Evolutionary conservation across 169 alveolate species (phyloP).

Genomic region (Plasmodium relictum): DNA sequence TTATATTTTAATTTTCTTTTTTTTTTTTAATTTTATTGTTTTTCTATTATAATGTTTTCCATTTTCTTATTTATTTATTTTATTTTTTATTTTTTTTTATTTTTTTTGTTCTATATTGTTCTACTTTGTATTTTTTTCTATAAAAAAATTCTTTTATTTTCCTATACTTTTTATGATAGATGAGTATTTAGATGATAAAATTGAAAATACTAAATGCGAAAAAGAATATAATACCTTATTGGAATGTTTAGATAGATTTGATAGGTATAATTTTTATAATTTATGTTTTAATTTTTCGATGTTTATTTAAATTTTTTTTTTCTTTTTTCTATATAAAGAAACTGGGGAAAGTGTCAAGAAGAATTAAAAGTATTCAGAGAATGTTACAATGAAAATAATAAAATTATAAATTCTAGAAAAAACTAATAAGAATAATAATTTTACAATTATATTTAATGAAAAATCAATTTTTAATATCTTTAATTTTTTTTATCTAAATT

Average conservation of each 20-base stretch:
- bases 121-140: too few species aligned
- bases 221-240: slow-evolving; percentile 76
- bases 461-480: background rate
- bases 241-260: slow-evolving; percentile 79
- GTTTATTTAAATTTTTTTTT: background rate
- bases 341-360: slow-evolving; percentile 27
- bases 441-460: background rate
- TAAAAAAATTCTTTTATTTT: too few species aligned
- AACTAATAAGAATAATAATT: background rate
- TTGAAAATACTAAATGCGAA: slow-evolving; percentile 80
- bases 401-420: background rate
- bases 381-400: slow-evolving; percentile 9
- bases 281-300: background rate
- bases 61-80: too few species aligned
- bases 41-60: too few species aligned
- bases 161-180: too few species aligned
- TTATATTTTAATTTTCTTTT: too few species aligned
- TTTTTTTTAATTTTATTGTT: too few species aligned
- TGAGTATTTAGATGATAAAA: slow-evolving; percentile 80
- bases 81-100: too few species aligned
- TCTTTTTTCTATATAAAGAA: background rate
- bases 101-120: too few species aligned
- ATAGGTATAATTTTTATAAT: slow-evolving; percentile 72
- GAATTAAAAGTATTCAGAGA: slow-evolving; percentile 3
- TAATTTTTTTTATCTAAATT: background rate